Evolutionary conservation across 1,139 yeast genomes (phyloP).

Genomic region (Hanseniaspora gamundiae): DNA sequence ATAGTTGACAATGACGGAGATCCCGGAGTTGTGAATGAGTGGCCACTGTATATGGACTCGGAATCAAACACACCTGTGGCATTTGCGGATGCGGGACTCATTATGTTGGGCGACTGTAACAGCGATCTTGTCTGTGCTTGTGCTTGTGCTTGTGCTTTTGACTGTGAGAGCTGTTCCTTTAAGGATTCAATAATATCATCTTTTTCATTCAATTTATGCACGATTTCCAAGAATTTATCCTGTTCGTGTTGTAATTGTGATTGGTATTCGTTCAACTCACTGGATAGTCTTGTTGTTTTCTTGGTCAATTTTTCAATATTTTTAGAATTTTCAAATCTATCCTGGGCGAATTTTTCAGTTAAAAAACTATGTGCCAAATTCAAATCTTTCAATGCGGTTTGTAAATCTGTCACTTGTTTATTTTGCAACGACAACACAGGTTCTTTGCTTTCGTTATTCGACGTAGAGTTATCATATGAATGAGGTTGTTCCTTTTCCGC

Average conservation of each 20-base stretch:
- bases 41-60: background rate
- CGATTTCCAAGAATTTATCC: background rate
- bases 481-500: no score
- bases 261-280: conserved; percentile 19
- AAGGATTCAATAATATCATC: background rate
- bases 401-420: conserved; percentile 11
- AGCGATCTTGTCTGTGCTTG: no score
- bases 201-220: background rate
- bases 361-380: conserved; percentile 25
- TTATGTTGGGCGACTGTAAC: background rate
- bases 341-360: conserved; percentile 23
- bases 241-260: conserved; percentile 11
- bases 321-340: conserved; percentile 19
- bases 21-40: no score
- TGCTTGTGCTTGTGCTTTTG: background rate
- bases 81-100: background rate
- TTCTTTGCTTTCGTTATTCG: no score
- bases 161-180: background rate
- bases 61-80: background rate
- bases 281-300: conserved; percentile 21
- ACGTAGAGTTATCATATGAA: no score
- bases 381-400: conserved; percentile 23
- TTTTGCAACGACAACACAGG: background rate
- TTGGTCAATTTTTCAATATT: conserved; percentile 20
- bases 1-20: background rate